Conservation (phyloP, 768 basidiomycete genomes). For the Agaricus sinodeliciosus region DNA sequence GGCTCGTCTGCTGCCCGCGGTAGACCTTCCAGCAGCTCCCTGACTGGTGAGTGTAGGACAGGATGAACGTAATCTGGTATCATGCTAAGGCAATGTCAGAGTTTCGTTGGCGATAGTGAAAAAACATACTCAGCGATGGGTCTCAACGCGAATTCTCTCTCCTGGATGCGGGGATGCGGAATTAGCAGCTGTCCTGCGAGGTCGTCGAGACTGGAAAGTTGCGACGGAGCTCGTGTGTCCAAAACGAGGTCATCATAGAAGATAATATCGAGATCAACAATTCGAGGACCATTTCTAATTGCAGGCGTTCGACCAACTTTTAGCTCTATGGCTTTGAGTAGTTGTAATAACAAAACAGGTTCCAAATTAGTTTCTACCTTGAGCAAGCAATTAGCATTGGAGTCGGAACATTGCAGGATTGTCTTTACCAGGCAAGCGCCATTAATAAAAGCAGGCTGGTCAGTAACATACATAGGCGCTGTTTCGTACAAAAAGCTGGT, state of each 20-base stretch:
- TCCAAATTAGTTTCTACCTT: constrained; percentile 73
- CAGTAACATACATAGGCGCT: constrained; percentile 90
- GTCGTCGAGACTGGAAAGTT: constrained; percentile 39
- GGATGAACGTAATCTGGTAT: constrained; percentile 75
- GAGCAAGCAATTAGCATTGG: not conserved
- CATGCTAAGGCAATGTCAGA: constrained; percentile 46
- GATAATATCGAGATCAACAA: constrained; percentile 85
- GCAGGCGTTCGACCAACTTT: constrained; percentile 74
- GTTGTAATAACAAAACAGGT: constrained; percentile 48
- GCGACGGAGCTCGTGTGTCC: constrained; percentile 43
- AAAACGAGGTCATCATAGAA: constrained; percentile 60
- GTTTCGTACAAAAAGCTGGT: constrained; percentile 94
- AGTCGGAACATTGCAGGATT: not conserved
- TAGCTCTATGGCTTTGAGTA: constrained; percentile 70
- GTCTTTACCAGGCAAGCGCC: constrained; percentile 79
- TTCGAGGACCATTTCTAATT: constrained; percentile 80
- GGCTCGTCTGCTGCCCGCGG: constrained; percentile 24
- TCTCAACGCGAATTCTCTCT: constrained; percentile 88
- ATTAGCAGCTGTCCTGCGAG: constrained; percentile 66
- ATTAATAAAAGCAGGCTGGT: constrained; percentile 87
- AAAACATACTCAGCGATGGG: constrained; percentile 78
- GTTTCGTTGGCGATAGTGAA: not conserved
- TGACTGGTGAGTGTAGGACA: constrained; percentile 35
- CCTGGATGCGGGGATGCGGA: constrained; percentile 76
- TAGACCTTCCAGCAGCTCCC: constrained; percentile 37